A percentile compares a stretch with the other conserved stretches of the same genome.
Evolutionary conservation across 2,329 filamentous ascomycete species (phyloP).

Genomic region (Colletotrichum sp.): DNA sequence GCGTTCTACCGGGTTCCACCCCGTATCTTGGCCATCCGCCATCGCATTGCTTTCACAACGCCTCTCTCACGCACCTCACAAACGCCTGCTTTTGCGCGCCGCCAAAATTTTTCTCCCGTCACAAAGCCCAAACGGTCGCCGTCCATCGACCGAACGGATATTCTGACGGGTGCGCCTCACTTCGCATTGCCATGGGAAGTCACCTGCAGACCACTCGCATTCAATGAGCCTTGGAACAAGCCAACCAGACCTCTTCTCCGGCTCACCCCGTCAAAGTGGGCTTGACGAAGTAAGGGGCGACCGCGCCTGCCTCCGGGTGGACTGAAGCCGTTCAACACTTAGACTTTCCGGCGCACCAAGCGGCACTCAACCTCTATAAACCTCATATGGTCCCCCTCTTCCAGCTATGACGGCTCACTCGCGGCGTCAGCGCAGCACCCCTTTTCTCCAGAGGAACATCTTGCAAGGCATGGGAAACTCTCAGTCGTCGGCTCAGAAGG

Average conservation of each 20-base stretch:
- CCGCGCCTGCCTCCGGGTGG: neutral
- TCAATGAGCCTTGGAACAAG: neutral
- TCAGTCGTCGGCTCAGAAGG: constrained; percentile 42
- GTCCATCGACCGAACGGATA: neutral
- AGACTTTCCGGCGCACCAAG: neutral
- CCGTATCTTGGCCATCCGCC: neutral
- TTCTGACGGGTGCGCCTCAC: neutral
- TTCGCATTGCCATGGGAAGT: neutral
- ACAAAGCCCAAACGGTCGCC: neutral
- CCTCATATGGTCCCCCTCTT: constrained; percentile 31
- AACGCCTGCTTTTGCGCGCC: neutral
- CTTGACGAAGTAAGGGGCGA: constrained; percentile 7
- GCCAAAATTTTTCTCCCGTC: neutral
- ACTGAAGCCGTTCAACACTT: neutral
- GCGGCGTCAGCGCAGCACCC: constrained; percentile 52
- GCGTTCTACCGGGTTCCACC: constrained; percentile 7
- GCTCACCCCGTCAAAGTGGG: constrained; percentile 12
- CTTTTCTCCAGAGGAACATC: constrained; percentile 59
- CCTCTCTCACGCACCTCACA: neutral
- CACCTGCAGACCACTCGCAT: neutral
- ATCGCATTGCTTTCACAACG: constrained; percentile 9
- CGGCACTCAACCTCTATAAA: constrained; percentile 6
- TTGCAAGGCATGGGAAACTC: constrained; percentile 52
- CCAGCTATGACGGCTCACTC: constrained; percentile 53
- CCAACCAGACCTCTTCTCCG: neutral